Base-by-base conservation (phyloP, 805 yeast species). In the Scheffersomyces spartinae region DNA sequence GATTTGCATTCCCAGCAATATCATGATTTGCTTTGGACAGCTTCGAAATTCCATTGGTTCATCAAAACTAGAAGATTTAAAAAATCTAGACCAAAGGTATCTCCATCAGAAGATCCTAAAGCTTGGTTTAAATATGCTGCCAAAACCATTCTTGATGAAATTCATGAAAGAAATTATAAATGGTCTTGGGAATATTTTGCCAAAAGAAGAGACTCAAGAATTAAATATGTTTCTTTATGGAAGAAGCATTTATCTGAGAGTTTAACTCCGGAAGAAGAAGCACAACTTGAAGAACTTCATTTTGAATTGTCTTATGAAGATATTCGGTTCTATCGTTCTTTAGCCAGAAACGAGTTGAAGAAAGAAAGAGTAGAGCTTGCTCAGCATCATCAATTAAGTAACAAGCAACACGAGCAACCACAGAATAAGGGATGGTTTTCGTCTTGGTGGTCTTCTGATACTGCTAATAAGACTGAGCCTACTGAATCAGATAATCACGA, bases 151-250 rank as follows among this genome's bases (percentile, higher is more conserved):
- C 51, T 71, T 22, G 61, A 72, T 30, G 95, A 85, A 43, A 75
- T 91, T 20, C 94, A 81, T 40, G 91, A 83, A 31, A 71, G 67
- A 40, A 73, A 81, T 44, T 68, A 74, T 38, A 71, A 69, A 40
- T 82, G 95, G 93, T 74, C 84, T 18, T 93, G 98, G 98, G 91
- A 68, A 3, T 69, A 69, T 42, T 71, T 88, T 38, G 68, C 69
- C 24, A 64, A 61, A 25, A 65, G 94, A 42, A 59, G 93, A 35
- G 81, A 81, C 33, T 74, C 79, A 43, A 61, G 95, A 40, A 68
- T 64, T 26, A 51, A 58, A 1, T 91, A 91, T 48, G 64, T 80
- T 10, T 45, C 45, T 9, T 52, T 83, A 0, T 88, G 86, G 83
- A 76, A 71, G 35, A 41, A 53, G 28, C 70, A 74, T 36, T 49